These are phyloP conservation scores for Phlebiopsis gigantea DNA, from an alignment of 768 basidiomycete species.

Conservation along the genomic window DNA sequence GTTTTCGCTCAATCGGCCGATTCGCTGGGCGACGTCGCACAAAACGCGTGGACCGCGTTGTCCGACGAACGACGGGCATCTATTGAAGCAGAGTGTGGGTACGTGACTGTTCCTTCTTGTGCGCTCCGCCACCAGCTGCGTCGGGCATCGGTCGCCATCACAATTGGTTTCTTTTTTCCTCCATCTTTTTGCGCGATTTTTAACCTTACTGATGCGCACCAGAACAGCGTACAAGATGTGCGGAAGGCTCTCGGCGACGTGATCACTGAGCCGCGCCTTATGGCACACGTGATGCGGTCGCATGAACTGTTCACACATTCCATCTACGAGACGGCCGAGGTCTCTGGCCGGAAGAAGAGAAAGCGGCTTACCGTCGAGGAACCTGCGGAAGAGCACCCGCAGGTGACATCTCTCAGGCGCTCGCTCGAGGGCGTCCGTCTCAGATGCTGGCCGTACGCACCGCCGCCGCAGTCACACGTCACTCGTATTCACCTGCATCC, in stretches of 20 bases:
- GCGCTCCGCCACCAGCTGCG: not conserved
- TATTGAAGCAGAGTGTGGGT: constrained; percentile 34
- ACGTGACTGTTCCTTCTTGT: not conserved
- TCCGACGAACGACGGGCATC: constrained; percentile 12
- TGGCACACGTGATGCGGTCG: constrained; percentile 47
- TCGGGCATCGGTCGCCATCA: not conserved
- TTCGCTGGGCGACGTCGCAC: constrained; percentile 11
- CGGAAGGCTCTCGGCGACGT: constrained; percentile 36
- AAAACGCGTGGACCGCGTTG: constrained; percentile 7
- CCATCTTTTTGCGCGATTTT: not conserved
- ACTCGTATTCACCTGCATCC: constrained; percentile 1
- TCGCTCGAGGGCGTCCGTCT: constrained; percentile 49
- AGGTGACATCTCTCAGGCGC: constrained; percentile 44
- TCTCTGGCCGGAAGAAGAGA: constrained; percentile 31
- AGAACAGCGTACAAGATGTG: constrained; percentile 50
- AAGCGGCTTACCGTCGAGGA: constrained; percentile 31
- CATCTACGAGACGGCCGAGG: constrained; percentile 31
- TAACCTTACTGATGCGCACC: not conserved
- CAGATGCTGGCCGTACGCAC: constrained; percentile 56
- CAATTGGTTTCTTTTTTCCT: not conserved
- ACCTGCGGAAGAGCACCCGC: constrained; percentile 35
- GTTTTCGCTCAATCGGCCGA: constrained; percentile 3
- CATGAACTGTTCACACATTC: constrained; percentile 44
- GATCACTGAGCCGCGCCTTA: constrained; percentile 52
- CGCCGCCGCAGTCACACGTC: not conserved